Evolutionary conservation across 257 asterid genomes (phyloP).

Genomic region (Gardenia jasminoides): DNA sequence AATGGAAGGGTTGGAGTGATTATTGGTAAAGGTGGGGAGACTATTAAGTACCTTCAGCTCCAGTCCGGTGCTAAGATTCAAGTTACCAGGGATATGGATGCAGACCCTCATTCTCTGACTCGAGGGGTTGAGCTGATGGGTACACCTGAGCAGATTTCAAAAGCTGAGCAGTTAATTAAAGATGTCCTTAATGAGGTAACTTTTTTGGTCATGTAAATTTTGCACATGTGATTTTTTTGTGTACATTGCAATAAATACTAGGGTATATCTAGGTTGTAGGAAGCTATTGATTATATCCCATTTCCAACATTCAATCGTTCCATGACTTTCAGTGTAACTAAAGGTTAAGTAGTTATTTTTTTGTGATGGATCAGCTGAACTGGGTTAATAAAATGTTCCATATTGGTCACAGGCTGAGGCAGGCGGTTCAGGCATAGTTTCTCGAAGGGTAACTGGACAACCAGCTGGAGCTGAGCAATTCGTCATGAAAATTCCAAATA

Average conservation of each 20-base stretch:
- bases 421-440: constrained; percentile 68
- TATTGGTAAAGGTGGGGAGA: constrained; percentile 92
- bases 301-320: neutral
- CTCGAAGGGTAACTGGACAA: constrained; percentile 60
- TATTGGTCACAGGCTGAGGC: constrained; percentile 62
- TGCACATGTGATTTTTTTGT: neutral
- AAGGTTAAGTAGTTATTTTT: too few species aligned
- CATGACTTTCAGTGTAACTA: neutral
- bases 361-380: neutral
- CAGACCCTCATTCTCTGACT: constrained; percentile 67
- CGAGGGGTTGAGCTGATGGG: constrained; percentile 79
- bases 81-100: constrained; percentile 83
- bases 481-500: constrained; percentile 69
- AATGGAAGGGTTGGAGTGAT: constrained; percentile 70
- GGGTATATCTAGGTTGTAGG: neutral
- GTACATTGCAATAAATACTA: neutral
- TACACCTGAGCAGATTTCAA: constrained; percentile 68
- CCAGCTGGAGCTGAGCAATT: constrained; percentile 66
- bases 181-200: constrained; percentile 51
- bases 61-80: constrained; percentile 96
- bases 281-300: neutral
- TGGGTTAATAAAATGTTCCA: neutral
- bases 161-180: constrained; percentile 66
- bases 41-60: constrained; percentile 74
- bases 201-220: neutral